These are phyloP conservation scores for Plasmodium blacklocki DNA, from an alignment of 169 alveolate genomes.

Conservation along the genomic window DNA sequence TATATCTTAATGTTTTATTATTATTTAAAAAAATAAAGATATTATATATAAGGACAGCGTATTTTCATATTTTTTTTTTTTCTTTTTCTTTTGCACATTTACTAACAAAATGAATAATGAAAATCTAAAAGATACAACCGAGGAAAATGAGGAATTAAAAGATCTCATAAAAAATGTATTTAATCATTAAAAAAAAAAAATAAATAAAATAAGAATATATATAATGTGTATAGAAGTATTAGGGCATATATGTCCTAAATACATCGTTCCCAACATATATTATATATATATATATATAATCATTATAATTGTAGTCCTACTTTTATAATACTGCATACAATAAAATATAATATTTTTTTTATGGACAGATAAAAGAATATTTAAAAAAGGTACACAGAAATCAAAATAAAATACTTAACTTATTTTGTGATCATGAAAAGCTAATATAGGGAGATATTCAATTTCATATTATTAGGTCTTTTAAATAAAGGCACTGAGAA, in stretches of 20 bases:
- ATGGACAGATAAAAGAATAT: slow-evolving; percentile 41
- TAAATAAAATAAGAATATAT: background rate
- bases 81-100: too few relatives aligned
- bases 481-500: background rate
- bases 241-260: background rate
- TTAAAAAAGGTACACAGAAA: slow-evolving; percentile 37
- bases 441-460: slow-evolving; percentile 17
- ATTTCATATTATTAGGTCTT: too few relatives aligned
- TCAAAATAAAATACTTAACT: slow-evolving; percentile 46
- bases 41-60: too few relatives aligned
- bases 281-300: too few relatives aligned
- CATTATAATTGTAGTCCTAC: too few relatives aligned
- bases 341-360: background rate
- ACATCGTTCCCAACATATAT: too few relatives aligned
- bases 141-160: slow-evolving; percentile 25
- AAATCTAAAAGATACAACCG: slow-evolving; percentile 1
- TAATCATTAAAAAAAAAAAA: background rate
- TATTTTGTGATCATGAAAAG: slow-evolving; percentile 50
- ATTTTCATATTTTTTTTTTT: too few relatives aligned
- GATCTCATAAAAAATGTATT: slow-evolving; percentile 31
- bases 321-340: too few relatives aligned
- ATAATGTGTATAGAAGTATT: background rate
- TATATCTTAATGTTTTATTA: too few relatives aligned
- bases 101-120: slow-evolving; percentile 32
- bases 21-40: too few relatives aligned